Conservation (phyloP, 805 yeast species). For the Wickerhamiella qilinensis region DNA sequence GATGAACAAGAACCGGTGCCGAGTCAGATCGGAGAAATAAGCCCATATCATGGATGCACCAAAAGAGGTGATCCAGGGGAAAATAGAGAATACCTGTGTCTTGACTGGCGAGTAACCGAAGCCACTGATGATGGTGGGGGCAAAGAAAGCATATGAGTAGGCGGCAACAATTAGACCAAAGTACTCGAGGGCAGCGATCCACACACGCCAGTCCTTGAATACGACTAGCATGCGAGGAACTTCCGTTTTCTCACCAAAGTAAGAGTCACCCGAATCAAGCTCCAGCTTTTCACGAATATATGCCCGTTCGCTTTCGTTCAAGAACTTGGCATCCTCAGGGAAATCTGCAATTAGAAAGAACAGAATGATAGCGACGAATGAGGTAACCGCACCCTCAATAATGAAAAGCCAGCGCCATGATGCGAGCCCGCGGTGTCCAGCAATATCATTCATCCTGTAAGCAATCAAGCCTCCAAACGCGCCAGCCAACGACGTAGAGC, state of each 20-base stretch:
- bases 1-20: slow-evolving; percentile 24
- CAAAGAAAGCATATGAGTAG: slow-evolving; percentile 60
- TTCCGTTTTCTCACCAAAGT: slow-evolving; percentile 32
- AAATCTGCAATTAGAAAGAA: slow-evolving; percentile 47
- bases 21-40: slow-evolving; percentile 37
- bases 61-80: slow-evolving; percentile 71
- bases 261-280: slow-evolving; percentile 33
- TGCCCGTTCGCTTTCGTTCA: slow-evolving; percentile 34
- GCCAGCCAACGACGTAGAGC: slow-evolving; percentile 61
- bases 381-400: slow-evolving; percentile 32
- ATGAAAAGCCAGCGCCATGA: slow-evolving; percentile 44
- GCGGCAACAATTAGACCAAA: slow-evolving; percentile 57
- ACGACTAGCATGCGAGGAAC: slow-evolving; percentile 30
- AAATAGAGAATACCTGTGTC: slow-evolving; percentile 70
- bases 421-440: slow-evolving; percentile 27
- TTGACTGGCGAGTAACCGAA: slow-evolving; percentile 52
- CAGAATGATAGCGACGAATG: slow-evolving; percentile 19
- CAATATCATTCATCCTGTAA: slow-evolving; percentile 40
- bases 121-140: slow-evolving; percentile 45
- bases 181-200: slow-evolving; percentile 43
- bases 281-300: slow-evolving; percentile 45
- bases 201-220: slow-evolving; percentile 44
- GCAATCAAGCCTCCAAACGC: slow-evolving; percentile 68
- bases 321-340: slow-evolving; percentile 50
- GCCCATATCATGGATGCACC: slow-evolving; percentile 52